Percentiles rank a stretch among this genome's conserved stretches.
Conservation (phyloP, 768 basidiomycete genomes). For the Mrakia blollopis region DNA sequence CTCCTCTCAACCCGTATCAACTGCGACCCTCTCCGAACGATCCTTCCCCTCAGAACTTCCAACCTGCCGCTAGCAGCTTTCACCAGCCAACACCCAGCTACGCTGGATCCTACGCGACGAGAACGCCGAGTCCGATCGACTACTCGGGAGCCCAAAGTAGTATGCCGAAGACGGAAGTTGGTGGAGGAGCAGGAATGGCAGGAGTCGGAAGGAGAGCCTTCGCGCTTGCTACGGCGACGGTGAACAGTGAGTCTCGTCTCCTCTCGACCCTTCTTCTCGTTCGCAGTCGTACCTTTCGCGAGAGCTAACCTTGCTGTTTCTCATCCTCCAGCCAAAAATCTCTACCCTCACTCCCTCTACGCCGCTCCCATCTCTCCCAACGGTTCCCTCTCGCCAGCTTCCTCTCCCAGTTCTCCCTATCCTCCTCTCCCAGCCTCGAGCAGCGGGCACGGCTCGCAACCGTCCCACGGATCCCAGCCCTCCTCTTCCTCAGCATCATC, state of each 20-base stretch:
- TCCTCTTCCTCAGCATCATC: not conserved
- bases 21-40: constrained; percentile 19
- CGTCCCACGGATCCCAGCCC: not conserved
- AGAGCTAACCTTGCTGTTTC: not conserved
- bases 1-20: constrained; percentile 17
- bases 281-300: too few species aligned
- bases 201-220: constrained; percentile 28
- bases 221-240: constrained; percentile 16
- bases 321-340: not conserved
- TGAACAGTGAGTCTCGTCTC: not conserved
- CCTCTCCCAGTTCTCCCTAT: constrained; percentile 12
- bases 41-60: not conserved
- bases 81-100: constrained; percentile 17
- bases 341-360: not conserved
- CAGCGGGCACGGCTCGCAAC: not conserved
- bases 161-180: constrained; percentile 12
- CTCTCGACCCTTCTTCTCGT: too few species aligned
- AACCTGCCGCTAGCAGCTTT: constrained; percentile 2
- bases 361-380: not conserved
- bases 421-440: not conserved
- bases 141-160: not conserved
- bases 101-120: not conserved
- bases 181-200: constrained; percentile 19
- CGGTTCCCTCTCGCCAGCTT: constrained; percentile 13
- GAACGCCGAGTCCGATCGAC: not conserved